phyloP scores from a whole-genome alignment of 129 eudicot species.

The Flaveria brownii region DNA sequence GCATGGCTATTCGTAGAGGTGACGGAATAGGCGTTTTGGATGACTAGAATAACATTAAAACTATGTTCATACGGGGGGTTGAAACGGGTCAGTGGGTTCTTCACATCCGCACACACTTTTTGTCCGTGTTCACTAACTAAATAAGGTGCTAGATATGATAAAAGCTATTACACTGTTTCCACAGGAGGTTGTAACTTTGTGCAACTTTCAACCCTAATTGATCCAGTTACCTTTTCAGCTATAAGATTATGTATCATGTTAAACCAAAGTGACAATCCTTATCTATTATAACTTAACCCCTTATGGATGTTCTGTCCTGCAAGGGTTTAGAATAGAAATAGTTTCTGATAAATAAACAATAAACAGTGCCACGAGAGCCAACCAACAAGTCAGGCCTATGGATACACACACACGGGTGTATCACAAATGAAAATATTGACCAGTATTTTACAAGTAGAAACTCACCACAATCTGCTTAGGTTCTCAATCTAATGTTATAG shows the following conservation, averaged over 20 bases:
- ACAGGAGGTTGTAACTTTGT: background rate
- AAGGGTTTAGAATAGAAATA: background rate
- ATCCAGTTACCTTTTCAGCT: background rate
- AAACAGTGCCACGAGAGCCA: background rate
- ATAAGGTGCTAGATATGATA: background rate
- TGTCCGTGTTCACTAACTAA: background rate
- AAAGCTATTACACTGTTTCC: background rate
- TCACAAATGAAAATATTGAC: background rate
- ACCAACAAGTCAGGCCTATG: background rate
- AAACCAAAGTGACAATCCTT: background rate
- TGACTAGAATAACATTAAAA: background rate
- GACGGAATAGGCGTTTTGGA: background rate
- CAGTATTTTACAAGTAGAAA: slow-evolving; percentile 17
- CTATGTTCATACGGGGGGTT: background rate
- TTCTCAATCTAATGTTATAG: slow-evolving; percentile 1
- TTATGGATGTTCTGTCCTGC: background rate
- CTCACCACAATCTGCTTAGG: slow-evolving; percentile 7
- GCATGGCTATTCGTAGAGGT: background rate
- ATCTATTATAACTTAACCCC: background rate
- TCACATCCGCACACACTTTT: background rate
- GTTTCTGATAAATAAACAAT: background rate
- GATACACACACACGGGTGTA: background rate
- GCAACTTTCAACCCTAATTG: background rate
- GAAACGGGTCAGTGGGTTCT: background rate
- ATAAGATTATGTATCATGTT: background rate